Conservation (phyloP, 73 alveolate genomes). For the Paramecium sexaurelia region DNA sequence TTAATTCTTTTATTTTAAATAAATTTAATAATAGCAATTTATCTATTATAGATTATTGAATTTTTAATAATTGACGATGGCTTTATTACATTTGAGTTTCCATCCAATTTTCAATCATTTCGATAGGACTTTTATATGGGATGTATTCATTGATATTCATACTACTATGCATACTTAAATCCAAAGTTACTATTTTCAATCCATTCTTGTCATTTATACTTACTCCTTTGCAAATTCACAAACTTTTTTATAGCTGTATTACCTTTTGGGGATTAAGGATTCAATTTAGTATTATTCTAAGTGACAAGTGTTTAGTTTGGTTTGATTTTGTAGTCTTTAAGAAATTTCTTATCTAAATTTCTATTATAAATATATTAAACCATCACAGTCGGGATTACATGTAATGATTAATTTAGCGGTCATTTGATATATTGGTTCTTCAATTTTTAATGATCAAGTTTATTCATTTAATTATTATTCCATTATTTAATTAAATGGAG, state of each 20-base stretch:
- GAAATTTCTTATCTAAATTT: neutral
- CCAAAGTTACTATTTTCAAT: neutral
- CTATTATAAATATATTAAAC: neutral
- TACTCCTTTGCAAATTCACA: constrained; percentile 10
- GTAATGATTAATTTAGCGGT: neutral
- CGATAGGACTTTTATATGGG: constrained; percentile 59
- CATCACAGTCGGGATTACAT: neutral
- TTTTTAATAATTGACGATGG: neutral
- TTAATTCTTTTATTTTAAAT: neutral
- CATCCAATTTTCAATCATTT: constrained; percentile 54
- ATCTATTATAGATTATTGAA: neutral
- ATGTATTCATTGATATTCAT: constrained; percentile 17
- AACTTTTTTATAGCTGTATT: neutral
- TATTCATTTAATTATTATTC: neutral
- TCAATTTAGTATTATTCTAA: neutral
- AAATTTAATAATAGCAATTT: neutral
- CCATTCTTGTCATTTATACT: constrained; percentile 30
- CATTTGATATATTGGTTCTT: neutral
- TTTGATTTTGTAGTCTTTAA: constrained; percentile 10
- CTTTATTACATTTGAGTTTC: neutral
- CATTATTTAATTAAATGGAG: neutral
- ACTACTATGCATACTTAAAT: constrained; percentile 26
- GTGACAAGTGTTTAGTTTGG: neutral
- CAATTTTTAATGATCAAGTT: neutral
- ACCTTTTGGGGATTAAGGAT: constrained; percentile 19